Percentiles rank a stretch among this genome's conserved stretches.
These are phyloP conservation scores for Teratosphaeriaceae sp. DNA, from an alignment of 2,329 filamentous ascomycete species.

Conservation along the genomic window DNA sequence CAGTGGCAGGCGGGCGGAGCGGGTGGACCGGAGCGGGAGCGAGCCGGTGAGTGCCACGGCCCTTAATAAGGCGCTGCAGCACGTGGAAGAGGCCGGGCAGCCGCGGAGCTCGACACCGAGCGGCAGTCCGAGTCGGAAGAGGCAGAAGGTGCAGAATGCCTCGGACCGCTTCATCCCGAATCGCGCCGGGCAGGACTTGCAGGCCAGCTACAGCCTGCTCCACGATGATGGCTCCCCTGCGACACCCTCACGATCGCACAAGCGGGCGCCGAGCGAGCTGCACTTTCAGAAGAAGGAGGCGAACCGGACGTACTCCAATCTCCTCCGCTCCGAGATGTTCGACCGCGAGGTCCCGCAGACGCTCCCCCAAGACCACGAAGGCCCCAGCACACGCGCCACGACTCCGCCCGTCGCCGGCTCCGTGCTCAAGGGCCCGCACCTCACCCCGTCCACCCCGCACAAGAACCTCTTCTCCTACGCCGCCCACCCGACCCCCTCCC, in stretches of 20 bases:
- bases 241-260: constrained; percentile 78
- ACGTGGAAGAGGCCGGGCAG: constrained; percentile 54
- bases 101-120: constrained; percentile 54
- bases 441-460: constrained; percentile 91
- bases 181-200: constrained; percentile 83
- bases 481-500: constrained; percentile 80
- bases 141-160: constrained; percentile 58
- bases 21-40: constrained; percentile 30
- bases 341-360: constrained; percentile 82
- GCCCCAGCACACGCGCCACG: constrained; percentile 47
- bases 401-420: constrained; percentile 68
- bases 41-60: constrained; percentile 54
- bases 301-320: constrained; percentile 81
- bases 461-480: constrained; percentile 86
- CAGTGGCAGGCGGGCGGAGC: constrained; percentile 22
- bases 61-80: constrained; percentile 54
- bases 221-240: constrained; percentile 91
- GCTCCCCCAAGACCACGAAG: constrained; percentile 57
- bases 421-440: constrained; percentile 59
- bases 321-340: constrained; percentile 88
- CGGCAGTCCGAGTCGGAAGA: constrained; percentile 61
- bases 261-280: constrained; percentile 83
- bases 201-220: constrained; percentile 85
- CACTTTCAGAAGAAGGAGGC: constrained; percentile 96
- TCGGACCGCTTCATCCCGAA: constrained; percentile 84